Evolutionary conservation across 257 asterid species (phyloP).

Genomic region (Solanum microdontum): DNA sequence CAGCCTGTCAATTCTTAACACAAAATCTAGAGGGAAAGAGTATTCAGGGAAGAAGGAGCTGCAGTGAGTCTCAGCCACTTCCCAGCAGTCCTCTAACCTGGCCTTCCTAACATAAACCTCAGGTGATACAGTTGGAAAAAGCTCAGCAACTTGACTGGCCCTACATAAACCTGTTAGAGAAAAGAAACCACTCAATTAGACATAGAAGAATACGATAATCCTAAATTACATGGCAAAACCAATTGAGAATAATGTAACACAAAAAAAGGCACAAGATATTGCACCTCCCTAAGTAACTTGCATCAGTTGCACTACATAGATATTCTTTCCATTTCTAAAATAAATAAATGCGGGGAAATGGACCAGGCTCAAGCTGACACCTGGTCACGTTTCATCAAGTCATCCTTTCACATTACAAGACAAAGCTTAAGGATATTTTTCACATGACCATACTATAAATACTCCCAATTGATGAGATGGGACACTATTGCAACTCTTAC

Average conservation of each 20-base stretch:
- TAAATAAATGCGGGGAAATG: not conserved
- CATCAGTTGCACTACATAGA: not conserved
- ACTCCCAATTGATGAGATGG: not conserved
- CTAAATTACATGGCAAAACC: not conserved
- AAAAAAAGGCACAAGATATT: not conserved
- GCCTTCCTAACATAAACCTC: slow-evolving; percentile 82
- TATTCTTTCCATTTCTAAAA: not conserved
- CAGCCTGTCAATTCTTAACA: slow-evolving; percentile 71
- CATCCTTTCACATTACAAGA: not conserved
- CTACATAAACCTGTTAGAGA: slow-evolving; percentile 38
- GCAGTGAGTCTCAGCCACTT: slow-evolving; percentile 93
- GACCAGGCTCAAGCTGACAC: not conserved
- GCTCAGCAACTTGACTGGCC: slow-evolving; percentile 76
- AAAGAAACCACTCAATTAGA: not conserved
- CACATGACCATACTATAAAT: not conserved
- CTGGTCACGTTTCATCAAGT: not conserved
- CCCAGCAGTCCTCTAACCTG: slow-evolving; percentile 95
- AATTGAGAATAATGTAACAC: not conserved
- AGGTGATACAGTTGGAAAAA: slow-evolving; percentile 61
- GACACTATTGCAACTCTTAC: not conserved
- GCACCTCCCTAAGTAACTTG: not conserved
- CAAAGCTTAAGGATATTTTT: not conserved
- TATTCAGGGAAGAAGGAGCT: slow-evolving; percentile 82
- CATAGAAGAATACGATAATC: not conserved
- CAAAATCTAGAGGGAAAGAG: slow-evolving; percentile 80